Percentiles rank a stretch among this genome's conserved stretches.
Evolutionary conservation across 768 basidiomycete genomes (phyloP).

Genomic region (Imleria badia): DNA sequence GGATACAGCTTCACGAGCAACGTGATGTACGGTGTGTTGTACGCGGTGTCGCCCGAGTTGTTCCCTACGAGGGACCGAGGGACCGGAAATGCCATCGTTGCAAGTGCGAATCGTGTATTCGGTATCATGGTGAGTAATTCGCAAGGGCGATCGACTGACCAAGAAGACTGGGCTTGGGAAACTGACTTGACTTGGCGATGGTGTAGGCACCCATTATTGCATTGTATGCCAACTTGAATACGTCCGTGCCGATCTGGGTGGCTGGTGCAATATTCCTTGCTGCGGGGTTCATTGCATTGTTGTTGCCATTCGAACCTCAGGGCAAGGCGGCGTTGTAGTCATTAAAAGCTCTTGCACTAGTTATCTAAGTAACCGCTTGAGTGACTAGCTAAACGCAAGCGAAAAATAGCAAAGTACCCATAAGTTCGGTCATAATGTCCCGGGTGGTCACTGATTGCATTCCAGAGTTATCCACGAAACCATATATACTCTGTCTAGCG

Average conservation of each 20-base stretch:
- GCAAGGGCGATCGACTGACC: background rate
- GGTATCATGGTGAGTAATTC: constrained; percentile 50
- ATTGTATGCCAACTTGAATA: constrained; percentile 46
- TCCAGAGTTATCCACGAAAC: no score
- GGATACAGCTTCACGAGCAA: constrained; percentile 57
- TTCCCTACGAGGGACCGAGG: constrained; percentile 56
- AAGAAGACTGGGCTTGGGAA: background rate
- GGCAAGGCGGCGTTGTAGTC: constrained; percentile 52
- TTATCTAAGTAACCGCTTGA: background rate
- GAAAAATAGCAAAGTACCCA: no score
- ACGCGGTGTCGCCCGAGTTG: constrained; percentile 46
- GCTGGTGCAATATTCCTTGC: constrained; percentile 52
- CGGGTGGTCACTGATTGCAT: no score
- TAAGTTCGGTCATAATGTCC: no score
- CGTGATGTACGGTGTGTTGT: constrained; percentile 53
- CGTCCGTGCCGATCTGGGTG: constrained; percentile 54
- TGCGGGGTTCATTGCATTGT: constrained; percentile 46
- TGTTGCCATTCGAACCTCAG: constrained; percentile 57
- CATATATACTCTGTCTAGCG: no score
- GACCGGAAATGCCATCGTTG: constrained; percentile 55
- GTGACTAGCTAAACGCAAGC: no score
- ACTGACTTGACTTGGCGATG: background rate
- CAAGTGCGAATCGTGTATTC: constrained; percentile 54
- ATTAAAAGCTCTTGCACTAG: background rate
- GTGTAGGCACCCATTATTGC: constrained; percentile 49